phyloP scores from a whole-genome alignment of 2,329 filamentous ascomycete species.

The Fusarium aywerte region DNA sequence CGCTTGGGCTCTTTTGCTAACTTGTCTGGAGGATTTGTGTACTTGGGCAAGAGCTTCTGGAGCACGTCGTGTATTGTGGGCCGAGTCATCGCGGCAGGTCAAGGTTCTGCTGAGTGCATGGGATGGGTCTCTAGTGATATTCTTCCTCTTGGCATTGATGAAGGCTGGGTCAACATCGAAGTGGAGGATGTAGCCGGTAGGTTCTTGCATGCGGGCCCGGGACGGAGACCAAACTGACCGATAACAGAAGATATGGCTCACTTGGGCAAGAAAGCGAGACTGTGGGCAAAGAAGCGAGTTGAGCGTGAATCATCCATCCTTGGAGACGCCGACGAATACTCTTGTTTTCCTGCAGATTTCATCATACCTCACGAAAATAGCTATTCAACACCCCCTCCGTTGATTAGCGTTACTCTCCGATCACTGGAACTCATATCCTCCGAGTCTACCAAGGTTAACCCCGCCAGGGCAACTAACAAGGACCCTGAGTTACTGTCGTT shows the following conservation, averaged over 20 bases:
- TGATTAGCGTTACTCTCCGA: conserved; percentile 61
- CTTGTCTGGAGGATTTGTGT: conserved; percentile 72
- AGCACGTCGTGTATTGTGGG: conserved; percentile 74
- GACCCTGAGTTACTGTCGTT: conserved; percentile 51
- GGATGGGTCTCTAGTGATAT: conserved; percentile 74
- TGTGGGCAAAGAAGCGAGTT: conserved; percentile 69
- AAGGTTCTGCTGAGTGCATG: conserved; percentile 72
- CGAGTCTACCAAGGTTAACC: conserved; percentile 58
- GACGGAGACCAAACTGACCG: conserved; percentile 22
- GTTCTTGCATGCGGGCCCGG: conserved; percentile 22
- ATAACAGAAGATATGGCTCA: conserved; percentile 60
- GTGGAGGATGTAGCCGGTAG: conserved; percentile 64
- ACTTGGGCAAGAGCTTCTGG: conserved; percentile 73
- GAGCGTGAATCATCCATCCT: conserved; percentile 70
- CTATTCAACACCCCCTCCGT: conserved; percentile 60
- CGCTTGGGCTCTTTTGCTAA: conserved; percentile 70
- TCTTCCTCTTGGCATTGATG: conserved; percentile 60
- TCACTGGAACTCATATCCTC: conserved; percentile 61
- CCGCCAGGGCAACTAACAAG: conserved; percentile 26
- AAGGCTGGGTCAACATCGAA: conserved; percentile 70
- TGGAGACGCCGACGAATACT: conserved; percentile 65
- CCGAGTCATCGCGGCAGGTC: conserved; percentile 70
- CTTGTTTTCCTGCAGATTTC: conserved; percentile 70
- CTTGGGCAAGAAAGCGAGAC: conserved; percentile 65
- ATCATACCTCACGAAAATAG: conserved; percentile 68